Base-by-base conservation (phyloP, 352 stramenopile genomes). In the Pythium sukuiense region DNA sequence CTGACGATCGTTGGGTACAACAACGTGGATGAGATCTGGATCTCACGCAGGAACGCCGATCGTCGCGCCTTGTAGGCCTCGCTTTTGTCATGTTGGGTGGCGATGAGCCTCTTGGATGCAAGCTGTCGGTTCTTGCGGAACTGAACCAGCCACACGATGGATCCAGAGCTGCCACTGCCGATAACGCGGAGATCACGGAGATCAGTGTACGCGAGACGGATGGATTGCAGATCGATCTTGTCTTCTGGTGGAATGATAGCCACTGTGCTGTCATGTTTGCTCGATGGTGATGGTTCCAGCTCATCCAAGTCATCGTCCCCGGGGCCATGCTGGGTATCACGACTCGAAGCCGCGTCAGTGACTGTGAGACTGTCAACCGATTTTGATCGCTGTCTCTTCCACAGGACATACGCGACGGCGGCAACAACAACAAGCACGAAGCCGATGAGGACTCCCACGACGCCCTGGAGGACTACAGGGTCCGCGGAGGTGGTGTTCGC, bases 1-100 rank as follows among this genome's bases (percentile, higher is more conserved):
- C 18, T 11, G 9, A 71, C 65, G 39, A 71, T 68, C 16, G 27
- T 32, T 3, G 39, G 53, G 30, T 68, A 39, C 33, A 12, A 14
- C 33, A 39, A 39, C 33, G 33, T 14, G 13, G 33, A 39, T 6
- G 33, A 8, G 33, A 39, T 39, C 33, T 39, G 33, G 33, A 39
- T 39, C 33, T 39, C 33, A 8, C 33, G 3, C 41, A 48, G 13
- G 41, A 48, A 48, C 41, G 41, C 41, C 41, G 41, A 12, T 48
- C 41, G 41, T 48, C 41, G 41, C 13, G 41, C 41, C 13, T 48
- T 48, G 8, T 48, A 16, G 41, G 41, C 41, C 41, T 26, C 41
- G 20, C 41, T 48, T 12, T 48, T 48, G 13, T 48, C 41, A 16
- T 48, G 13, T 20, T 48, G 41, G 13, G 41, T 18, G 13, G 41